Conservation (phyloP, 2,329 filamentous ascomycete genomes). For the Curvularia sp. region DNA sequence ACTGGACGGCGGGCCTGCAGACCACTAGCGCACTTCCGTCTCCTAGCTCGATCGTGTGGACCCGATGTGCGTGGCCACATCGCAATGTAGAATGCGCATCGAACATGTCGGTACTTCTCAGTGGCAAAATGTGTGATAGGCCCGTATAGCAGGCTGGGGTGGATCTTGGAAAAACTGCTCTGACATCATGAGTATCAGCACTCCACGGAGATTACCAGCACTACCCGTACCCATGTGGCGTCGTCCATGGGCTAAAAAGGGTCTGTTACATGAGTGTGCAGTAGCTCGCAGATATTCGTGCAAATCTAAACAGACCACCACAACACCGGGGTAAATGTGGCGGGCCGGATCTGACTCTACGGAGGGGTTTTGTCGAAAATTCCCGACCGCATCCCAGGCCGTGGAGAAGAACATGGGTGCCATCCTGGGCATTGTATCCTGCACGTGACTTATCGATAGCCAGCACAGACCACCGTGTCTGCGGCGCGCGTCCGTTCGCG, state of each 20-base stretch:
- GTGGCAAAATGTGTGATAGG: not conserved
- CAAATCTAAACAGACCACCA: too few species aligned
- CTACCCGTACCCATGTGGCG: too few species aligned
- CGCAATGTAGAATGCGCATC: not conserved
- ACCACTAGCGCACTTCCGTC: constrained; percentile 6
- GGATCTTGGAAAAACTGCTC: not conserved
- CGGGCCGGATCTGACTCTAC: not conserved
- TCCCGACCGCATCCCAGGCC: not conserved
- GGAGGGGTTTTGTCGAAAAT: not conserved
- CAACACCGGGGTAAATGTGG: not conserved
- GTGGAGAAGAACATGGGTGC: not conserved
- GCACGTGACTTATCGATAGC: constrained; percentile 19
- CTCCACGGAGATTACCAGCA: too few species aligned
- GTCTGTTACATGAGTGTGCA: too few species aligned
- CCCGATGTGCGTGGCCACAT: not conserved
- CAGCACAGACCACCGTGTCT: constrained; percentile 16
- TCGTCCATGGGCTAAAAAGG: too few species aligned
- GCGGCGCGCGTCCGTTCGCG: constrained; percentile 13
- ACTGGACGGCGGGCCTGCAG: not conserved
- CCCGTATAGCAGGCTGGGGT: not conserved
- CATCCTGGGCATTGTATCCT: not conserved
- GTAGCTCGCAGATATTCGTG: not conserved
- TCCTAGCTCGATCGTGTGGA: not conserved
- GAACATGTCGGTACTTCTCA: not conserved
- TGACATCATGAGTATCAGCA: constrained; percentile 1